A percentile compares a stretch with the other conserved stretches of the same genome.
Evolutionary conservation across 1,284 basidiomycete species (phyloP).

Genomic region (Anthracocystis setariae): DNA sequence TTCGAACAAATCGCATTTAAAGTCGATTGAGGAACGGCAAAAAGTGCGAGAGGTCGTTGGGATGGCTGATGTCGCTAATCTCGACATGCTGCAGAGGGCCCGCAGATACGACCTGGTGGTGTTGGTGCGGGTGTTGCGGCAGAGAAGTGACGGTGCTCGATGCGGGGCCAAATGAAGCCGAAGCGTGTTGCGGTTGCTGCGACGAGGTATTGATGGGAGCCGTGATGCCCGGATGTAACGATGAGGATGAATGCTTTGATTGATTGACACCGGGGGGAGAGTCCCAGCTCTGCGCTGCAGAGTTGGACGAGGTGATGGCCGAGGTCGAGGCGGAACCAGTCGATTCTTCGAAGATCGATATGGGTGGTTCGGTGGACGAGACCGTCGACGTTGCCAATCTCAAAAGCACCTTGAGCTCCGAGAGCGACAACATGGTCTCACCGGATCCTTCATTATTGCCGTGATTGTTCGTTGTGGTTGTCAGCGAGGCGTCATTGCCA

Average conservation of each 20-base stretch:
- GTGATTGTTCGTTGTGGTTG: no score
- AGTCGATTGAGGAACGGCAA: constrained; percentile 1
- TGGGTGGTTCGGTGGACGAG: constrained; percentile 7
- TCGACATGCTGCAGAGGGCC: constrained; percentile 10
- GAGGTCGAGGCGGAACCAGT: neutral
- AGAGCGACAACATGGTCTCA: constrained; percentile 13
- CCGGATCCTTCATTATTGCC: neutral
- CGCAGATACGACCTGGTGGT: neutral
- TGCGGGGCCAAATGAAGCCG: no score
- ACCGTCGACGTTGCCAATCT: constrained; percentile 8
- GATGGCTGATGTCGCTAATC: constrained; percentile 15
- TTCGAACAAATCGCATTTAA: no score
- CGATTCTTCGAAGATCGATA: constrained; percentile 10
- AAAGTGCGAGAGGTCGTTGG: constrained; percentile 5
- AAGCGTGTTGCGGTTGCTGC: no score
- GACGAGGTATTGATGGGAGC: no score
- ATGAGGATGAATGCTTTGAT: no score
- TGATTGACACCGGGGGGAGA: no score
- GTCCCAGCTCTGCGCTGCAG: no score
- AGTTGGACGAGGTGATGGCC: no score
- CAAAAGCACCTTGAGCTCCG: constrained; percentile 10
- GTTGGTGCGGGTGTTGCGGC: neutral
- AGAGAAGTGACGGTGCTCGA: neutral
- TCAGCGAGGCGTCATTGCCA: neutral
- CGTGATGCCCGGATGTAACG: no score